Evolutionary conservation across 345 rosid genomes (phyloP).

Genomic region (Pseudoturritis turrita): DNA sequence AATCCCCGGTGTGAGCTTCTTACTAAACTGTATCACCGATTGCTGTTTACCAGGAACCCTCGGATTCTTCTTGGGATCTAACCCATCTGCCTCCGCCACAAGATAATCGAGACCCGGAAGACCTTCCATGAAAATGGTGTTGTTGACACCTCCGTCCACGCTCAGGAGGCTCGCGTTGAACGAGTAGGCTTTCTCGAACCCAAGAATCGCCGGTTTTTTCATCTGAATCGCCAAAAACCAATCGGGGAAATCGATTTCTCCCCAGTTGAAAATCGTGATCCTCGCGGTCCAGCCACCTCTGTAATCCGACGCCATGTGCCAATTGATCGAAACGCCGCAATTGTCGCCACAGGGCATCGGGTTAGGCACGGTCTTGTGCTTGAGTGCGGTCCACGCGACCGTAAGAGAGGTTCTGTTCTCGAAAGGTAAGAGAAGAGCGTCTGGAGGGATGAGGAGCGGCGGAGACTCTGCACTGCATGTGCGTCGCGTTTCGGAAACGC

Average conservation of each 20-base stretch:
- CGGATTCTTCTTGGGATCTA: constrained; percentile 48
- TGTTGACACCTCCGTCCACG: constrained; percentile 43
- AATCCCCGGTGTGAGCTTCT: constrained; percentile 68
- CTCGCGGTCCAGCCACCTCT: constrained; percentile 86
- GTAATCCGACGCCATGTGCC: constrained; percentile 79
- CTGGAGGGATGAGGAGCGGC: constrained; percentile 75
- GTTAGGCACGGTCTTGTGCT: constrained; percentile 57
- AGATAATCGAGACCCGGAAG: constrained; percentile 69
- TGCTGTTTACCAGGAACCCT: constrained; percentile 95
- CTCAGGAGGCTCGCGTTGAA: constrained; percentile 56
- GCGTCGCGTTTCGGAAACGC: constrained; percentile 44
- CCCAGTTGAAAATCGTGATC: constrained; percentile 93
- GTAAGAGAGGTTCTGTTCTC: constrained; percentile 70
- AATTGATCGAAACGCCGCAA: constrained; percentile 91
- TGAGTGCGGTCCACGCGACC: constrained; percentile 72
- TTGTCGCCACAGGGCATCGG: constrained; percentile 92
- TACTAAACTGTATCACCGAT: constrained; percentile 75
- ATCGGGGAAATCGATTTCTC: constrained; percentile 56
- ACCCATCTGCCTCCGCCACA: constrained; percentile 60
- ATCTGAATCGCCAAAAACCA: constrained; percentile 84
- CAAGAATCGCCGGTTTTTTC: constrained; percentile 57
- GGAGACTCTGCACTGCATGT: constrained; percentile 67
- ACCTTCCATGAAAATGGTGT: constrained; percentile 80
- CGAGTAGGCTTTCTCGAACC: constrained; percentile 73
- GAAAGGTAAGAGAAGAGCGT: constrained; percentile 79